Conservation (phyloP, 148 eudicot species). For the Polygonum maritimum region DNA sequence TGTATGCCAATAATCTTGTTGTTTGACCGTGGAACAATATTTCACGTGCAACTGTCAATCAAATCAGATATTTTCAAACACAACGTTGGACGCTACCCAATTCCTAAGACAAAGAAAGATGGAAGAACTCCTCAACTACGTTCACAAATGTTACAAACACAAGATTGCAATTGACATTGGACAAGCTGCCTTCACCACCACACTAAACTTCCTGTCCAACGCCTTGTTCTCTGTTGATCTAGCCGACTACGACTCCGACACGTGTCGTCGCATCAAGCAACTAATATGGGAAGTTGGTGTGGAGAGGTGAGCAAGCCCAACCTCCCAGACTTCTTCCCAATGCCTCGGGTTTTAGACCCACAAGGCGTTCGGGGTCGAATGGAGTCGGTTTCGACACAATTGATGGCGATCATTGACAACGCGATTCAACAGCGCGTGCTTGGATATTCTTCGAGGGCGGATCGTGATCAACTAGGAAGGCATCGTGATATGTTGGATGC, state of each 20-base stretch:
- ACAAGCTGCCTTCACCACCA: slow-evolving; percentile 9
- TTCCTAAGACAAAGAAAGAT: slow-evolving; percentile 5
- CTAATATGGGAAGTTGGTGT: slow-evolving; percentile 7
- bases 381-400: not conserved
- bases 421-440: not conserved
- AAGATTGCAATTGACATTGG: slow-evolving; percentile 10
- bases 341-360: slow-evolving; percentile 1
- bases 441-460: not conserved
- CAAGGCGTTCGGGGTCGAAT: slow-evolving; percentile 8
- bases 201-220: slow-evolving; percentile 5
- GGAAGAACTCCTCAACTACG: slow-evolving; percentile 2
- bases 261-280: slow-evolving; percentile 8
- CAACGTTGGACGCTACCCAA: slow-evolving; percentile 7
- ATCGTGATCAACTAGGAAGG: not conserved
- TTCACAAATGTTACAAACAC: slow-evolving; percentile 1
- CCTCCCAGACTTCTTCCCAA: slow-evolving; percentile 12
- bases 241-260: not conserved
- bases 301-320: slow-evolving; percentile 9
- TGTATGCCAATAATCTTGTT: too few species aligned
- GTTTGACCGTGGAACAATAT: not conserved
- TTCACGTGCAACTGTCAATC: not conserved
- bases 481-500: slow-evolving; percentile 11
- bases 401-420: slow-evolving; percentile 3
- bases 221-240: slow-evolving; percentile 10
- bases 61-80: not conserved